Evolutionary conservation across 768 basidiomycete genomes (phyloP), one percentile per base, ranked within the genome.

Genomic region (Lyophyllum atratum): DNA sequence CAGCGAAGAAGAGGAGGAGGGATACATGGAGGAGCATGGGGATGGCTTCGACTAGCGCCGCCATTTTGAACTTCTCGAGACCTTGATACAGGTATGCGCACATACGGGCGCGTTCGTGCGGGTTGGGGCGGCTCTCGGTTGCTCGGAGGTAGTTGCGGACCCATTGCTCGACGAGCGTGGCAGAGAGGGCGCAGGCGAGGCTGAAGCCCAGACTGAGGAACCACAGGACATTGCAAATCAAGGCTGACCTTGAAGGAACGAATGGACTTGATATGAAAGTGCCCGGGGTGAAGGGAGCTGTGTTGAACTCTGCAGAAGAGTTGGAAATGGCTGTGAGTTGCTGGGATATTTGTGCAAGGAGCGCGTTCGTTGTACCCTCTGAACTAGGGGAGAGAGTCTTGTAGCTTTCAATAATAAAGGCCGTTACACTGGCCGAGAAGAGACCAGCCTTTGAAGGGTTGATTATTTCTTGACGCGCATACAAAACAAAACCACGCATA

Each of bases 121-220:
- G 70, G 28, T 68, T 59, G 37, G 69, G 70, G 43, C 69, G 70
- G 60, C 65, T 68, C 44, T 69, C 66, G 17, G 68, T 65, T 44
- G 76, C 66, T n/a, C 74, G 69, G 25, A 72, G 59, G 54, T 78
- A 79, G 29, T 74, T 70, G 17, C 75, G 70, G 1, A 76, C 68
- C 82, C 82, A 84, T 55, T 80, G 78, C 60, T 83, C 76, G 26
- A 80, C 74, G 8, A 83, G 61, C 7, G 78, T 81, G 12, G 79
- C 78, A 0, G 72, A 70, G 28, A 80, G 70, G 17, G 78, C 78
- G 58, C 72, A 74, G 8, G 67, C 56, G 22, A 82, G 68, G 52
- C 76, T 79, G 44, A 76, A 73, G 3, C 68, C 68, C 6, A 84
- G 67, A 58, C 78, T 80, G 42, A 79, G 65, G 60, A 82, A 79